A percentile compares a stretch with the other conserved stretches of the same genome.
phyloP scores from a whole-genome alignment of 2,329 filamentous ascomycete genomes.

The Hymenoscyphus linearis region DNA sequence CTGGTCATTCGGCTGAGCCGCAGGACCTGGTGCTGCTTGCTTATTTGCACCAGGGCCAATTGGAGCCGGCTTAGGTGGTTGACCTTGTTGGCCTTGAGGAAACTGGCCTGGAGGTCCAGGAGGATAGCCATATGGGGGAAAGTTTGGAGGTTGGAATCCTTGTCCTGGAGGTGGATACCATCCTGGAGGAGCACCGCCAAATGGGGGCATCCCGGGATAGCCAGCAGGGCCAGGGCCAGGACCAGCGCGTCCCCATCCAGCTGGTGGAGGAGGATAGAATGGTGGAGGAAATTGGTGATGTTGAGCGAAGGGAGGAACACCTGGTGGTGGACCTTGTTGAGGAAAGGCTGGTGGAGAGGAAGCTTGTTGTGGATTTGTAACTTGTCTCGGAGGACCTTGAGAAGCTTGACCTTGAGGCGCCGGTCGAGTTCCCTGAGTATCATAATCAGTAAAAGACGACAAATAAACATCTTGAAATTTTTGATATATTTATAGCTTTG shows the following conservation, averaged over 20 bases:
- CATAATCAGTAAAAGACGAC: slow-evolving; percentile 18
- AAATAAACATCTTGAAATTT: slow-evolving; percentile 3
- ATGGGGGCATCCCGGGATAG: slow-evolving; percentile 66
- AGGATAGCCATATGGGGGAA: slow-evolving; percentile 40
- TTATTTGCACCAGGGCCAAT: slow-evolving; percentile 48
- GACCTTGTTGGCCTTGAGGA: slow-evolving; percentile 36
- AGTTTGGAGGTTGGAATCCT: slow-evolving; percentile 61
- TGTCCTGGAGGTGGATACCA: slow-evolving; percentile 75
- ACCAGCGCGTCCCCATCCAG: slow-evolving; percentile 50
- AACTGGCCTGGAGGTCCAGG: slow-evolving; percentile 61
- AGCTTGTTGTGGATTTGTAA: slow-evolving; percentile 14
- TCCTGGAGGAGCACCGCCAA: slow-evolving; percentile 60
- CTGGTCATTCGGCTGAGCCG: slow-evolving; percentile 39
- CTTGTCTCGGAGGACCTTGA: slow-evolving; percentile 15
- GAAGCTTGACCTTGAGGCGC: slow-evolving; percentile 17
- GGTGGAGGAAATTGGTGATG: slow-evolving; percentile 37
- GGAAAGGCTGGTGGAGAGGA: slow-evolving; percentile 3
- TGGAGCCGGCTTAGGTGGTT: slow-evolving; percentile 40
- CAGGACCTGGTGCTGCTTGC: slow-evolving; percentile 40
- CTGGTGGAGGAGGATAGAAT: slow-evolving; percentile 38
- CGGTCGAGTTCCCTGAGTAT: slow-evolving; percentile 39
- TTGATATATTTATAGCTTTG: slow-evolving; percentile 9
- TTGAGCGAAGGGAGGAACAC: slow-evolving; percentile 34
- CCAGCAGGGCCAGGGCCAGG: slow-evolving; percentile 53
- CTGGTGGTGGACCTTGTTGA: slow-evolving; percentile 14